These are phyloP conservation scores for Vitis hybrid DNA, from an alignment of 177 flowering plant genomes.

Conservation along the genomic window DNA sequence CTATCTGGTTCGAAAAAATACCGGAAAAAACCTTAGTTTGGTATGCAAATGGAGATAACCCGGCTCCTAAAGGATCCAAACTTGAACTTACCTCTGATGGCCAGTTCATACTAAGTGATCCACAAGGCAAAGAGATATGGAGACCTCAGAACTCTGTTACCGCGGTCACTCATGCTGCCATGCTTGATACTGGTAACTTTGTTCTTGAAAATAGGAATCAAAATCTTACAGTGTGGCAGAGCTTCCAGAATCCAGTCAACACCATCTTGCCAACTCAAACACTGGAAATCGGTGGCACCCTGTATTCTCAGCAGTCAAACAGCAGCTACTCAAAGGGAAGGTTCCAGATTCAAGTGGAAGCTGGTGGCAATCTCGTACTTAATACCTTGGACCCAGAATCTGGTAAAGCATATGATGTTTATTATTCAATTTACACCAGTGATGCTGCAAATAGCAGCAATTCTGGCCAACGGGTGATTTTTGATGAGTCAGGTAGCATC, in stretches of 20 bases:
- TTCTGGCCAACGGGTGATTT: not conserved
- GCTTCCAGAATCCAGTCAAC: slow-evolving; percentile 21
- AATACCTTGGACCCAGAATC: no score
- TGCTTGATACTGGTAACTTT: slow-evolving; percentile 28
- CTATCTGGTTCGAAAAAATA: slow-evolving; percentile 12
- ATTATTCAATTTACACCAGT: no score
- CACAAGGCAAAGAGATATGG: slow-evolving; percentile 13
- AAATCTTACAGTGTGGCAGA: slow-evolving; percentile 13
- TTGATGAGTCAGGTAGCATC: not conserved
- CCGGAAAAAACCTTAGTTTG: slow-evolving; percentile 21
- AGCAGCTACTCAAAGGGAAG: not conserved
- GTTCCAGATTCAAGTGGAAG: no score
- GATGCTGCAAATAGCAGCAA: no score
- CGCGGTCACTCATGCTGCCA: slow-evolving; percentile 4
- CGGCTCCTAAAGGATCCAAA: slow-evolving; percentile 15
- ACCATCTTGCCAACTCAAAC: slow-evolving; percentile 27
- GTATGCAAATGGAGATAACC: slow-evolving; percentile 20
- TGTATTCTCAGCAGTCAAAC: not conserved
- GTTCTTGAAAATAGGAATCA: not conserved
- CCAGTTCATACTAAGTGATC: slow-evolving; percentile 9
- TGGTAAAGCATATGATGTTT: no score
- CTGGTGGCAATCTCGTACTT: no score
- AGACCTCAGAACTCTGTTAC: not conserved
- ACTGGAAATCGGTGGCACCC: not conserved
- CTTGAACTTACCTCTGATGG: slow-evolving; percentile 13